Evolutionary conservation across 2,329 filamentous ascomycete species (phyloP).

Genomic region (Cladosporium sp.): DNA sequence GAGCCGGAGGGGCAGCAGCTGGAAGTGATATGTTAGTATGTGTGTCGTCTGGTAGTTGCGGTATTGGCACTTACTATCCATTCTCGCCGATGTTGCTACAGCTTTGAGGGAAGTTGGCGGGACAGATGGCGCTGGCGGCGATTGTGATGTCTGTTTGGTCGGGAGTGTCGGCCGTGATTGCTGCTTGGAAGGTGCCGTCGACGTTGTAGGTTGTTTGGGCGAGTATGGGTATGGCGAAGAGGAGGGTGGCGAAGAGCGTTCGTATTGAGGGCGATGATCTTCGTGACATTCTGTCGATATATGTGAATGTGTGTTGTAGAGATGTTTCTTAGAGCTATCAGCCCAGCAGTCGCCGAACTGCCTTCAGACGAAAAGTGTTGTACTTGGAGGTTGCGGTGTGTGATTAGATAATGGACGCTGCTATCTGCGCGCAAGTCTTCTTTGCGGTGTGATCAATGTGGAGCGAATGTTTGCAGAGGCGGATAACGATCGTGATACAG

Average conservation of each 20-base stretch:
- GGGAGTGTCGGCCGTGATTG: constrained; percentile 20
- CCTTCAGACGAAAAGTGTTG: neutral
- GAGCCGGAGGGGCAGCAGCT: constrained; percentile 40
- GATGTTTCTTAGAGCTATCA: neutral
- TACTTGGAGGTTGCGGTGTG: neutral
- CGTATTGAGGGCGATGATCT: constrained; percentile 20
- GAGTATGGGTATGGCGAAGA: constrained; percentile 22
- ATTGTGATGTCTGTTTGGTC: constrained; percentile 33
- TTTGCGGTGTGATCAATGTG: neutral
- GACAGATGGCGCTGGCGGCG: constrained; percentile 38
- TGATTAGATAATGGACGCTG: neutral
- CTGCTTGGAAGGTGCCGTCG: constrained; percentile 35
- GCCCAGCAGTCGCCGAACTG: neutral
- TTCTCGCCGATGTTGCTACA: constrained; percentile 46
- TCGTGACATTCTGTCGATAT: neutral
- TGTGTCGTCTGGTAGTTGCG: no score
- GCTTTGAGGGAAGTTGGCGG: constrained; percentile 41
- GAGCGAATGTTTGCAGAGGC: neutral
- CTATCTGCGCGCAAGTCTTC: neutral
- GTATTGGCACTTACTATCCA: no score
- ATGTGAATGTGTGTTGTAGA: neutral
- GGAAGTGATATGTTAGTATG: no score
- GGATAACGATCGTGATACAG: neutral
- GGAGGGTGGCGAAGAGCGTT: constrained; percentile 22
- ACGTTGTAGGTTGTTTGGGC: constrained; percentile 32